Base-by-base conservation (phyloP, 2,329 filamentous ascomycete genomes). In the Penicillium sclerotiorum region DNA sequence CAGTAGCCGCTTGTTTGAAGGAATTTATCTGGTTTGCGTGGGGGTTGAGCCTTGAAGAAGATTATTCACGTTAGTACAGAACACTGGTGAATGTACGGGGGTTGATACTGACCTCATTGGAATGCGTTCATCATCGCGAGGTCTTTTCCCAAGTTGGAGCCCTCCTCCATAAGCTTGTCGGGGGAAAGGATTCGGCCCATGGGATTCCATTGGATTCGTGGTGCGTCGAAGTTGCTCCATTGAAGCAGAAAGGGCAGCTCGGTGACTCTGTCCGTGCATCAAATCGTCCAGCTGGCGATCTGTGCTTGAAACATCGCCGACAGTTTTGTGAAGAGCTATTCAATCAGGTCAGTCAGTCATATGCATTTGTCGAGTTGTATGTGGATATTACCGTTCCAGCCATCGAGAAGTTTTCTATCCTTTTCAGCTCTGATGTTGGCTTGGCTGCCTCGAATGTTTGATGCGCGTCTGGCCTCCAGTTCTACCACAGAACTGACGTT, bases 181-280 rank as follows among this genome's bases (percentile, higher is more conserved):
- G n/a, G n/a, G n/a, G n/a, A n/a, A n/a, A n/a, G n/a, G n/a, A n/a
- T n/a, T n/a, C n/a, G n/a, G n/a, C n/a, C n/a, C n/a, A n/a, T n/a
- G n/a, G n/a, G n/a, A n/a, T n/a, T n/a, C n/a, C n/a, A n/a, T n/a
- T n/a, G n/a, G n/a, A n/a, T n/a, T n/a, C n/a, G n/a, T n/a, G n/a
- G n/a, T n/a, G n/a, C n/a, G n/a, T n/a, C n/a, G n/a, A n/a, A n/a
- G n/a, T 28, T 28, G 20, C 2, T 17, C 28, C 58, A 40, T 35
- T 59, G 6, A 72, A 58, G 6, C 58, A 47, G 15, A n/a, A n/a
- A n/a, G n/a, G n/a, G n/a, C n/a, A n/a, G 61, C 57, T 45, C 72
- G 67, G 53, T 75, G 73, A 20, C 52, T 69, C 37, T 75, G 72
- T 9, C 73, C 73, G 37, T 69, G 52, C 38, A 69, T 59, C 4